Evolutionary conservation across 2,329 filamentous ascomycete genomes (phyloP).

Genomic region (Cadophora malorum): DNA sequence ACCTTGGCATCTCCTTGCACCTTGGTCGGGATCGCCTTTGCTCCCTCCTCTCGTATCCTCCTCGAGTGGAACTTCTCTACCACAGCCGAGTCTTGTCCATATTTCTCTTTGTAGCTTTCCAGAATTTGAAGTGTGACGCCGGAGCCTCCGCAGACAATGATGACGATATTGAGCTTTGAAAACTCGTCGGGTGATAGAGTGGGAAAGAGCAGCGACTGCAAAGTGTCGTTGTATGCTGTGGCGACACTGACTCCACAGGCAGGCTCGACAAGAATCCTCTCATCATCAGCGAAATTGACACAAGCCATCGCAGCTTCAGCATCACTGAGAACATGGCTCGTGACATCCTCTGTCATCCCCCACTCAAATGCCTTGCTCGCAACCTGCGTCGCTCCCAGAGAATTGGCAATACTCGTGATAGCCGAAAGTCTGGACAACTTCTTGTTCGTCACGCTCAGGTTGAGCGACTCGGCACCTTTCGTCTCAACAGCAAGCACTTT

Average conservation of each 20-base stretch:
- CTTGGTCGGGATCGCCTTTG: neutral
- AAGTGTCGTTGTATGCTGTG: conserved; percentile 65
- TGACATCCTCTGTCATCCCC: conserved; percentile 46
- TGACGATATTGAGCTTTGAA: conserved; percentile 73
- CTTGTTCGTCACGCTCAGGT: conserved; percentile 63
- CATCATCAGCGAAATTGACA: conserved; percentile 80
- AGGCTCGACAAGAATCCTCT: conserved; percentile 79
- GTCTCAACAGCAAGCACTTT: conserved; percentile 79
- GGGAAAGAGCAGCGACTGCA: conserved; percentile 66
- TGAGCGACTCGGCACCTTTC: conserved; percentile 72
- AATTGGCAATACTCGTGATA: conserved; percentile 79
- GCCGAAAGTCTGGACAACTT: conserved; percentile 66
- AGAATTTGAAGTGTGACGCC: conserved; percentile 69
- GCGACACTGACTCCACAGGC: conserved; percentile 85
- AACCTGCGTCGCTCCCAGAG: conserved; percentile 73
- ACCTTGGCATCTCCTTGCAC: neutral
- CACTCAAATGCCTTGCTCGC: conserved; percentile 72
- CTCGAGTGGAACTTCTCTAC: conserved; percentile 17
- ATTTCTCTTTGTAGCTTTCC: conserved; percentile 54
- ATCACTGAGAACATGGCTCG: conserved; percentile 60
- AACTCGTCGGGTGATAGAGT: conserved; percentile 62
- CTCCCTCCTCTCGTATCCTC: conserved; percentile 13
- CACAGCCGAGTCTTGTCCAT: conserved; percentile 26
- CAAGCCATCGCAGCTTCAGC: conserved; percentile 81
- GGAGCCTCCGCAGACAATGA: conserved; percentile 83